A percentile compares a stretch with the other conserved stretches of the same genome.
phyloP scores from a whole-genome alignment of 495 filamentous ascomycete species.

The Neurospora cerealis region DNA sequence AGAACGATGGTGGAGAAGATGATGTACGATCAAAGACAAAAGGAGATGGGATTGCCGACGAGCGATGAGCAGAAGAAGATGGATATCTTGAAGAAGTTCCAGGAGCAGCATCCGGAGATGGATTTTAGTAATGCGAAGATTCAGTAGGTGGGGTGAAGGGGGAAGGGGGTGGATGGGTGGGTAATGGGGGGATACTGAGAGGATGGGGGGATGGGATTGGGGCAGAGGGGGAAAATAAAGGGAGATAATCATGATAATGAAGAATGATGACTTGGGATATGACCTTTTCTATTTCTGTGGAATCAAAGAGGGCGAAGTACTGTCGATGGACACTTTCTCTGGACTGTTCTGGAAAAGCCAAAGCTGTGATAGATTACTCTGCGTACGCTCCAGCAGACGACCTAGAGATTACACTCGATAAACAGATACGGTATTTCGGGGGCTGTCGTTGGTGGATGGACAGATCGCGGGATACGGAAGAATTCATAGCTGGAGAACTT shows the following conservation, averaged over 20 bases:
- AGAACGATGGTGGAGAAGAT: slow-evolving; percentile 99
- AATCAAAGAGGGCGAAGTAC: not conserved
- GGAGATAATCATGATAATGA: not conserved
- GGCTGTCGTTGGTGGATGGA: not conserved
- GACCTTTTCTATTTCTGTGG: not conserved
- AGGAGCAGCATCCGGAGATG: slow-evolving; percentile 66
- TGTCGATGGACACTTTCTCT: not conserved
- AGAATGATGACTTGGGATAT: not conserved
- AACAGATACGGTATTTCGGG: not conserved
- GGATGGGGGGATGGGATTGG: not conserved
- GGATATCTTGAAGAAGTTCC: slow-evolving; percentile 87
- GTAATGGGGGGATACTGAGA: not conserved
- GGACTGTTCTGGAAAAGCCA: not conserved
- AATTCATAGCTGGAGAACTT: not conserved
- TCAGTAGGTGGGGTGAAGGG: slow-evolving; percentile 20
- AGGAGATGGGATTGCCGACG: slow-evolving; percentile 76
- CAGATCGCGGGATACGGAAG: not conserved
- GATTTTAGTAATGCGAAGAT: slow-evolving; percentile 76
- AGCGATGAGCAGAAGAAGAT: slow-evolving; percentile 89
- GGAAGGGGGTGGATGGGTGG: not conserved
- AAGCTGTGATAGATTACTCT: not conserved
- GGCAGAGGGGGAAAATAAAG: not conserved
- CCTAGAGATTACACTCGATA: not conserved
- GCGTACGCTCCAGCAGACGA: not conserved
- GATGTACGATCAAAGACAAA: slow-evolving; percentile 98